Evolutionary conservation across 345 rosid species (phyloP).

Genomic region (Arabidopsis arenosa): DNA sequence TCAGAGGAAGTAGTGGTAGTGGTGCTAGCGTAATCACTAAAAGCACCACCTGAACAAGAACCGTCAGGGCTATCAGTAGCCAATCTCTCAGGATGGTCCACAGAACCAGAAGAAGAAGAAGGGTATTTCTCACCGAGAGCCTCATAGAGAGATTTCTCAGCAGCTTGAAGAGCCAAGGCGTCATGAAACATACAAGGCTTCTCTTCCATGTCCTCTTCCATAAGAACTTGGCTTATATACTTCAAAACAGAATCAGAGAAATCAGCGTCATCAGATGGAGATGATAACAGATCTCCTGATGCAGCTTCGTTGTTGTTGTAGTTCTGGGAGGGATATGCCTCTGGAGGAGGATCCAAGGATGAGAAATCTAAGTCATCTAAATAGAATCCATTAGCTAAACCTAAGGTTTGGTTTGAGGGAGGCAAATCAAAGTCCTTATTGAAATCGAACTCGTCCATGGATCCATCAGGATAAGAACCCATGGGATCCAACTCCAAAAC

Average conservation of each 20-base stretch:
- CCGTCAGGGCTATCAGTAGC: conserved; percentile 54
- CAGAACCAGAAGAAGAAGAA: conserved; percentile 46
- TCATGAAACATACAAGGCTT: conserved; percentile 66
- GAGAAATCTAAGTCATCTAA: conserved; percentile 46
- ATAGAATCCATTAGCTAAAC: conserved; percentile 46
- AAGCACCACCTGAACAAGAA: conserved; percentile 47
- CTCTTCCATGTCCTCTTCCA: conserved; percentile 77
- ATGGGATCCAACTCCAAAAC: conserved; percentile 21
- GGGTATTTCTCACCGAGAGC: conserved; percentile 66
- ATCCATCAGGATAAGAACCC: conserved; percentile 46
- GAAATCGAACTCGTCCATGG: conserved; percentile 40
- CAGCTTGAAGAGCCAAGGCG: conserved; percentile 72
- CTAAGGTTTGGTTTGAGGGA: conserved; percentile 39
- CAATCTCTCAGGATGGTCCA: conserved; percentile 29
- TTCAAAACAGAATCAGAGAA: conserved; percentile 62
- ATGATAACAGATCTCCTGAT: conserved; percentile 41
- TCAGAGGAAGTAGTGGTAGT: conserved; percentile 53
- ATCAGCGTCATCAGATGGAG: conserved; percentile 57
- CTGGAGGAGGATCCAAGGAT: conserved; percentile 39
- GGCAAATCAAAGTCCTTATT: conserved; percentile 46
- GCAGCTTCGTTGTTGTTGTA: conserved; percentile 18
- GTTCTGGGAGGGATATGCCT: conserved; percentile 35
- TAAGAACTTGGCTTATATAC: conserved; percentile 75
- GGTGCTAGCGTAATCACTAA: conserved; percentile 52
- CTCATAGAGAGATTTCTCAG: conserved; percentile 72